phyloP scores from a whole-genome alignment of 2,329 filamentous ascomycete genomes.

The Aspergillus fumigatiaffinis region DNA sequence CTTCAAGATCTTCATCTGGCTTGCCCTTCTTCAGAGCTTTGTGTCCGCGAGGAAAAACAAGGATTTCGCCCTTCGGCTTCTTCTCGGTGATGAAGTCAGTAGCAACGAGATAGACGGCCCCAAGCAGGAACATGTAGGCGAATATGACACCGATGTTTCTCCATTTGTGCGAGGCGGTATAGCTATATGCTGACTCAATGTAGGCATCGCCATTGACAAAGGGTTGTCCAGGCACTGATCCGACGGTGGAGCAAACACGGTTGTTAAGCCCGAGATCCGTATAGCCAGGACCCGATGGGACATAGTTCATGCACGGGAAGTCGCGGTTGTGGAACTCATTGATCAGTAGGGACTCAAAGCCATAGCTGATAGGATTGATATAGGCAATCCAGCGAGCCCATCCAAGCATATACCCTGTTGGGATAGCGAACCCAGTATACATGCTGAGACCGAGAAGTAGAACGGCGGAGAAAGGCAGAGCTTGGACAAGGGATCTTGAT shows the following conservation, averaged over 20 bases:
- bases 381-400: constrained; percentile 81
- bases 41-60: constrained; percentile 10
- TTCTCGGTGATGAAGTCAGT: constrained; percentile 39
- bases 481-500: constrained; percentile 60
- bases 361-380: constrained; percentile 71
- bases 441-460: constrained; percentile 40
- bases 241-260: constrained; percentile 55
- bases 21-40: not conserved
- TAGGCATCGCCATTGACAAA: constrained; percentile 60
- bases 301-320: constrained; percentile 47
- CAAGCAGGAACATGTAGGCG: constrained; percentile 58
- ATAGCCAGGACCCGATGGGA: constrained; percentile 42
- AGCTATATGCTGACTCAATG: constrained; percentile 51
- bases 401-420: constrained; percentile 58
- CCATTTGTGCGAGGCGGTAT: constrained; percentile 59
- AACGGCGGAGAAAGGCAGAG: constrained; percentile 50
- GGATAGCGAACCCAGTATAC: constrained; percentile 43
- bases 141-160: constrained; percentile 64
- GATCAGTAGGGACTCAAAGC: constrained; percentile 75
- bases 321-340: constrained; percentile 71
- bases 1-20: constrained; percentile 2
- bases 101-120: constrained; percentile 51
- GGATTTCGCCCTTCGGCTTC: constrained; percentile 8
- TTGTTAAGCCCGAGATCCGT: constrained; percentile 25
- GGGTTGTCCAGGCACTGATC: constrained; percentile 50